Evolutionary conservation across 2,329 filamentous ascomycete species (phyloP), one percentile per base, ranked within the genome.

Genomic region (Daldinia sp.): DNA sequence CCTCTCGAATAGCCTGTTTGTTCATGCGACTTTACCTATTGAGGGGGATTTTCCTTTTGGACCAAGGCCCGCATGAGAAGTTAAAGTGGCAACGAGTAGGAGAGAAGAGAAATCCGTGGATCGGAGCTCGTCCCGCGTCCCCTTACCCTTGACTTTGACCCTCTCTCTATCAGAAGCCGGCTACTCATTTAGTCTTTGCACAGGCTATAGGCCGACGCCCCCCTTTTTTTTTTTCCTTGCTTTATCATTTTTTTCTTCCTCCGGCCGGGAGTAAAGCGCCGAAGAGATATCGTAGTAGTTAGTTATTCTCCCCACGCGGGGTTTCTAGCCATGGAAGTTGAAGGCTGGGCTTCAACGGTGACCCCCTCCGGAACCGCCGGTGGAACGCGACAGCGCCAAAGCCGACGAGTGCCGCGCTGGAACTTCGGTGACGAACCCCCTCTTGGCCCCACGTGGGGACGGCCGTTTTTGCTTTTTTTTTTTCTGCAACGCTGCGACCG

Each of bases 131-230:
- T 13, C 15, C 46, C 46, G 46, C 15, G 26, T 51, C 46, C 46
- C 44, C 42, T 44, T 23, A 23, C 20, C 20, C 20, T 23, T 1
- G 2, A 23, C 20, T 5, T n/a, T n/a, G 18, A 41, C 41, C 13
- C 10, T 9, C 9, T 48, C 4, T n/a, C 20, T 26, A 1, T 33
- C 1, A 9, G 15, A 42, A 13, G 20, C 2, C 46, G 46, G 26
- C 4, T 5, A 1, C 7, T 33, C 7, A 4, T 41, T n/a, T 26
- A 9, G 42, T 7, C 41, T 13, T 18, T 26, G 46, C n/a, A 20
- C n/a, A 42, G 12, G 39, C 35, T 39, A 51, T 51, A 51, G 7
- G 46, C 46, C 46, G 46, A 51, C 46, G 46, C 46, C 46, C 46
- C 46, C 26, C 26, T 1, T 37, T 12, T 2, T 9, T 37, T 10